phyloP scores from a whole-genome alignment of 371 early-diverging fungal species.

The Mucor piriformis region DNA sequence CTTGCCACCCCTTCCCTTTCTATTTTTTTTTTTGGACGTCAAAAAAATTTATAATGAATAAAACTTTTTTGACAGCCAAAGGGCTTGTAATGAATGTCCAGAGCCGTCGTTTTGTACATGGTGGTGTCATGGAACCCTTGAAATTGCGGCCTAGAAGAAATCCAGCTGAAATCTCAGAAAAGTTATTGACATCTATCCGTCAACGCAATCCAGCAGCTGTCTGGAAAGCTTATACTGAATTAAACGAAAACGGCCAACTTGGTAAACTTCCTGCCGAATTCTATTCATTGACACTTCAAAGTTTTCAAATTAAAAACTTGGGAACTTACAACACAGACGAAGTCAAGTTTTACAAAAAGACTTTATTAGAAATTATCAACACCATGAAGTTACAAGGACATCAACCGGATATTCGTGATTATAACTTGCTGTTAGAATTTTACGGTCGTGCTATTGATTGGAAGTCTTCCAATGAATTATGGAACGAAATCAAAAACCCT shows the following conservation, averaged over 20 bases:
- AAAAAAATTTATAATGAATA: neutral
- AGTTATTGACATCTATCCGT: conserved; percentile 36
- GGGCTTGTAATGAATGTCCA: neutral
- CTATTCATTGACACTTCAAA: conserved; percentile 43
- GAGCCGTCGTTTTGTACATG: conserved; percentile 4
- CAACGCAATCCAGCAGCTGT: conserved; percentile 33
- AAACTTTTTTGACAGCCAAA: neutral
- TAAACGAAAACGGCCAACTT: conserved; percentile 27
- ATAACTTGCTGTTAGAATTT: conserved; percentile 48
- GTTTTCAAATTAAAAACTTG: conserved; percentile 32
- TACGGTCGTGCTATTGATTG: conserved; percentile 42
- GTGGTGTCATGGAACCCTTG: conserved; percentile 13
- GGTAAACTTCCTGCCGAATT: conserved; percentile 26
- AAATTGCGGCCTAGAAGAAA: conserved; percentile 15
- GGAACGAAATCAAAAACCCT: conserved; percentile 28
- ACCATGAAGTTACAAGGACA: conserved; percentile 26
- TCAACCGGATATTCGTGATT: conserved; percentile 42
- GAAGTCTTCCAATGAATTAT: conserved; percentile 27
- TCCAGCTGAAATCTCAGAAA: conserved; percentile 7
- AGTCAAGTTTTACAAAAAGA: conserved; percentile 29
- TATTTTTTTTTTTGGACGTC: neutral
- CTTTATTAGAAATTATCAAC: conserved; percentile 31
- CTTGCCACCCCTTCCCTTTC: too few species aligned
- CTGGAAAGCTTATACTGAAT: conserved; percentile 42
- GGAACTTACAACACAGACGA: conserved; percentile 29